These are phyloP conservation scores for Avena eriantha DNA, from an alignment of 176 grass and related monocot genomes.

Conservation along the genomic window DNA sequence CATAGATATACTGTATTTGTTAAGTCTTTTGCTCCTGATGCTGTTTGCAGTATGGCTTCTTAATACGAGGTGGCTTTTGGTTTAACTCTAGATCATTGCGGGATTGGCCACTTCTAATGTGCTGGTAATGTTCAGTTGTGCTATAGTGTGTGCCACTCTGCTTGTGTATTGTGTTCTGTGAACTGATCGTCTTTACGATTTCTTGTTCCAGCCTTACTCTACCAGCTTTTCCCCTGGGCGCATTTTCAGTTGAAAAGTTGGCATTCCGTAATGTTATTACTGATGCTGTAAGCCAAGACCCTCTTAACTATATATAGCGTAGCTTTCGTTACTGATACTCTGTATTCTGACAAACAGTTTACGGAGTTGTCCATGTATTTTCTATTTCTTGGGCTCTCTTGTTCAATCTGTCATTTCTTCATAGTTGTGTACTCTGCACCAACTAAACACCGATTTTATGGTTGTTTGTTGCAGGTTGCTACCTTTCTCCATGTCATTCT, in stretches of 20 bases:
- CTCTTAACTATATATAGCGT: slow-evolving; percentile 14
- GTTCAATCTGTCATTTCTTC: not conserved
- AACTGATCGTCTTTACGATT: not conserved
- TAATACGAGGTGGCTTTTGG: slow-evolving; percentile 98
- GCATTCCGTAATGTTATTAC: slow-evolving; percentile 66
- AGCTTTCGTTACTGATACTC: slow-evolving; percentile 24
- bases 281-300: slow-evolving; percentile 67
- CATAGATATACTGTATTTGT: not conserved
- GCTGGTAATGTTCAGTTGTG: slow-evolving; percentile 68
- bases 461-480: slow-evolving; percentile 61
- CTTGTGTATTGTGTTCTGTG: slow-evolving; percentile 10
- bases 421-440: slow-evolving; percentile 9
- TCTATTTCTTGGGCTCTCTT: slow-evolving; percentile 22
- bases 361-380: slow-evolving; percentile 7
- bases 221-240: slow-evolving; percentile 64
- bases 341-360: slow-evolving; percentile 12
- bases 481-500: slow-evolving; percentile 63
- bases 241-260: slow-evolving; percentile 86
- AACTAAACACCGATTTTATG: not conserved
- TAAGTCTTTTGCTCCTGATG: slow-evolving; percentile 26
- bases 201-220: slow-evolving; percentile 71
- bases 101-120: slow-evolving; percentile 97
- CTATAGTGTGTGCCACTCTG: not conserved
- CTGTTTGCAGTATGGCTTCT: slow-evolving; percentile 82
- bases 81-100: slow-evolving; percentile 82